A percentile compares a stretch with the other conserved stretches of the same genome.
Conservation (phyloP, 75 land plant genomes). For the Pinus taeda region DNA sequence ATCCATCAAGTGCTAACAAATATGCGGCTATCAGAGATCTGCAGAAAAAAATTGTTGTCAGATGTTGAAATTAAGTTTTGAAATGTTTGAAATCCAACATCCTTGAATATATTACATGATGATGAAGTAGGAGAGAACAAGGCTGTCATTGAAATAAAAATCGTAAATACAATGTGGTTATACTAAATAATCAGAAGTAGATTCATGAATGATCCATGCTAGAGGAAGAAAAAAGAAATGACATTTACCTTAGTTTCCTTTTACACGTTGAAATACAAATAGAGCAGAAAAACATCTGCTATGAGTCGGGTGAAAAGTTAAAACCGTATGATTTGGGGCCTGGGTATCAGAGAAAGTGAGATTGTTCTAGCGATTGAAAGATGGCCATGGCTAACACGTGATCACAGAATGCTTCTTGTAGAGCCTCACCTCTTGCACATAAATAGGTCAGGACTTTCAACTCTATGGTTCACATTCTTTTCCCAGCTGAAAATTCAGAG, state of each 20-base stretch:
- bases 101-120: background rate
- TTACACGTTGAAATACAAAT: background rate
- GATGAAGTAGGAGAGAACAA: background rate
- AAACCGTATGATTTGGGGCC: background rate
- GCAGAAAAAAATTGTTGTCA: conserved; percentile 11
- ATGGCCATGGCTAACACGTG: background rate
- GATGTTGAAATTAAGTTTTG: background rate
- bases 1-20: conserved; percentile 81
- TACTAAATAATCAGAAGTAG: background rate
- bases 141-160: background rate
- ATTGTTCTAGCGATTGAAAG: too few relatives aligned
- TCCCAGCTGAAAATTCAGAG: background rate
- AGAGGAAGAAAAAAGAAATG: background rate
- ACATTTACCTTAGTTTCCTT: background rate
- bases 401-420: background rate
- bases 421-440: background rate
- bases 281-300: background rate
- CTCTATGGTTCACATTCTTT: background rate
- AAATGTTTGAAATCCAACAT: background rate
- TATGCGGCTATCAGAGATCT: conserved; percentile 98
- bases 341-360: background rate
- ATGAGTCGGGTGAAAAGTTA: background rate
- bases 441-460: background rate
- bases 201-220: background rate
- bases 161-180: background rate